phyloP scores from a whole-genome alignment of 139 green algal genomes.

The Limnomonas spitsbergensis region DNA sequence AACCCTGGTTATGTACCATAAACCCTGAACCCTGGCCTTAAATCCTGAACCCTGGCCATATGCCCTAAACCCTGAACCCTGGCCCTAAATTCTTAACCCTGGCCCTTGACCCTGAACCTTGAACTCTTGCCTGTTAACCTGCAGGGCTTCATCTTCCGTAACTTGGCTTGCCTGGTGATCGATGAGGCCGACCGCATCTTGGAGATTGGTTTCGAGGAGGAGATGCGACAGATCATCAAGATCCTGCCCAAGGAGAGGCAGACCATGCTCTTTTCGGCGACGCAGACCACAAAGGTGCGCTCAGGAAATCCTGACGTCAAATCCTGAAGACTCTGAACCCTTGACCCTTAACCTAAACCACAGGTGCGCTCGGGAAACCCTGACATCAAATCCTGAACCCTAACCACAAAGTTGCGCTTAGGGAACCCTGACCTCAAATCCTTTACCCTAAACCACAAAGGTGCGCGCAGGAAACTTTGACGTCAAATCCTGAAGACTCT shows the following conservation, averaged over 20 bases:
- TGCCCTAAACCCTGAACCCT: too few species aligned
- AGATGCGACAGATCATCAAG: slow-evolving; percentile 95
- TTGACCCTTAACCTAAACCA: too few species aligned
- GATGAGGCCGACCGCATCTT: slow-evolving; percentile 97
- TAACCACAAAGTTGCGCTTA: slow-evolving; percentile 88
- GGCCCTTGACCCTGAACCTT: too few species aligned
- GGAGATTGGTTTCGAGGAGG: slow-evolving; percentile 98
- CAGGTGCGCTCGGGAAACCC: too few species aligned
- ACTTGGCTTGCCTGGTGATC: slow-evolving; percentile 89
- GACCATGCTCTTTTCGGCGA: slow-evolving; percentile 97
- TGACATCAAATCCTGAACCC: slow-evolving; percentile 74
- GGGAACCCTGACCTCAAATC: too few species aligned
- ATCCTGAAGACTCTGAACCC: background rate
- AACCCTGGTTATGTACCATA: too few species aligned
- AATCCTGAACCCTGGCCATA: too few species aligned
- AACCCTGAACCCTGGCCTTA: too few species aligned
- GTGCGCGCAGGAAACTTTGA: too few species aligned
- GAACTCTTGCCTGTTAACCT: too few species aligned
- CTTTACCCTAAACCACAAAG: slow-evolving; percentile 79
- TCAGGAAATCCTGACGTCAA: too few species aligned
- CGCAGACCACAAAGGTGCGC: slow-evolving; percentile 89
- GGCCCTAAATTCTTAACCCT: too few species aligned
- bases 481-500: background rate
- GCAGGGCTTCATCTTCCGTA: slow-evolving; percentile 70
- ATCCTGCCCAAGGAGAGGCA: slow-evolving; percentile 94